phyloP scores from a whole-genome alignment of 192 early-diverging fungal species.

The Phlyctochytrium arcticum region DNA sequence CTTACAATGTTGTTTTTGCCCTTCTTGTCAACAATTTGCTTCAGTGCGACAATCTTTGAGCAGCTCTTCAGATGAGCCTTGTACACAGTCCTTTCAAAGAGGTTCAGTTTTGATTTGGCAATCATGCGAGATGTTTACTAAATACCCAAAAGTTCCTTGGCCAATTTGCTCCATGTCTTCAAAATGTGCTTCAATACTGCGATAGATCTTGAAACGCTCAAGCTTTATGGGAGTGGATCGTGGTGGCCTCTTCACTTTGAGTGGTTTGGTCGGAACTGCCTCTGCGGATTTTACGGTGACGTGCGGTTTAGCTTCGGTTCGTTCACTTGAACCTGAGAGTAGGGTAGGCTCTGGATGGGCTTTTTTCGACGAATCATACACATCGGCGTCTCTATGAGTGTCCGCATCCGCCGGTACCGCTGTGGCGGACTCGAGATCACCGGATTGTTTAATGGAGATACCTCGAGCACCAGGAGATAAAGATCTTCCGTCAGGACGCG shows the following conservation, averaged over 20 bases:
- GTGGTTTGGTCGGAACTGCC: neutral
- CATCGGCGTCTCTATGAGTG: too few relatives aligned
- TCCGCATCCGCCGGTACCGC: too few relatives aligned
- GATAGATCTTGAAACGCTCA: conserved; percentile 7
- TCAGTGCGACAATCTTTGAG: conserved; percentile 76
- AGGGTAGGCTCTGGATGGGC: neutral
- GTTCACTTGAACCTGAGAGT: neutral
- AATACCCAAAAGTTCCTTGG: conserved; percentile 92
- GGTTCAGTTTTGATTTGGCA: neutral
- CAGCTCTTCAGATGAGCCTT: conserved; percentile 70
- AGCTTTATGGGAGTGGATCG: neutral
- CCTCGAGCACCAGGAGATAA: too few relatives aligned
- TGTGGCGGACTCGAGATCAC: too few relatives aligned
- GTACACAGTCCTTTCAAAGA: conserved; percentile 71
- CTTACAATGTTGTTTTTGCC: conserved; percentile 76
- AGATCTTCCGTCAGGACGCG: too few relatives aligned
- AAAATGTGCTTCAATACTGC: conserved; percentile 58
- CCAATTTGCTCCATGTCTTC: conserved; percentile 79
- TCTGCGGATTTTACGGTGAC: neutral
- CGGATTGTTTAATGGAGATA: too few relatives aligned
- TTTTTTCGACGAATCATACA: neutral
- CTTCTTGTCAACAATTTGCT: conserved; percentile 83
- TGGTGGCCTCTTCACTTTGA: neutral
- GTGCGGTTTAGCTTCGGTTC: neutral
- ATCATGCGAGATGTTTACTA: conserved; percentile 5